Evolutionary conservation across 208 protist genomes (phyloP).

Genomic region (Crithidia thermophila): DNA sequence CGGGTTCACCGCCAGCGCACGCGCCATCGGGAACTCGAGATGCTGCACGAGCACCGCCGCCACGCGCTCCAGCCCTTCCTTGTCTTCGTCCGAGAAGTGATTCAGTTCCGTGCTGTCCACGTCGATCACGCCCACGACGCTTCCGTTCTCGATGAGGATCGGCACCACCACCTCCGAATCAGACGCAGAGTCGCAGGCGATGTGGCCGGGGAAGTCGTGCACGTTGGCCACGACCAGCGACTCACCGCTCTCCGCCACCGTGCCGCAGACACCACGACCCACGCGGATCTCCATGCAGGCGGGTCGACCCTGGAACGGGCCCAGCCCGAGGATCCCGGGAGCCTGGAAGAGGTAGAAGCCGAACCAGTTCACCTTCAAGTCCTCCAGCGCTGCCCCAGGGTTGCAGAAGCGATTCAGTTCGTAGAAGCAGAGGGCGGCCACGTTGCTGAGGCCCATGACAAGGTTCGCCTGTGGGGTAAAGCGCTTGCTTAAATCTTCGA

Average conservation of each 20-base stretch:
- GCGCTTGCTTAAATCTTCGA: slow-evolving; percentile 44
- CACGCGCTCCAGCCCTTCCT: slow-evolving; percentile 53
- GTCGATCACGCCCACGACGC: slow-evolving; percentile 82
- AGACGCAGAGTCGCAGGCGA: slow-evolving; percentile 92
- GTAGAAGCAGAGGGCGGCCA: slow-evolving; percentile 84
- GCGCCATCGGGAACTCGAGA: slow-evolving; percentile 69
- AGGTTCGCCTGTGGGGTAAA: slow-evolving; percentile 67
- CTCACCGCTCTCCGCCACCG: slow-evolving; percentile 48
- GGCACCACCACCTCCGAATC: slow-evolving; percentile 94
- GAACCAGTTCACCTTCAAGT: slow-evolving; percentile 87
- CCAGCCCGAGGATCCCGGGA: slow-evolving; percentile 79
- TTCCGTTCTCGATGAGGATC: slow-evolving; percentile 56
- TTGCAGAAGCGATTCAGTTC: slow-evolving; percentile 65
- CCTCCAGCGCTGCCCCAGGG: slow-evolving; percentile 50
- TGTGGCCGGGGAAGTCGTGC: slow-evolving; percentile 93
- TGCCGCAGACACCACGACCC: slow-evolving; percentile 92
- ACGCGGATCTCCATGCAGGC: slow-evolving; percentile 89
- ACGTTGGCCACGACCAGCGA: slow-evolving; percentile 84
- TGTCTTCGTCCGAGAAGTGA: slow-evolving; percentile 79
- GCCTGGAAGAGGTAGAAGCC: slow-evolving; percentile 93
- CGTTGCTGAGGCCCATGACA: slow-evolving; percentile 76
- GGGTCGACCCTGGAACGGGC: slow-evolving; percentile 94
- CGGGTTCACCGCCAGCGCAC: slow-evolving; percentile 53
- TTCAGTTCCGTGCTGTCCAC: slow-evolving; percentile 67
- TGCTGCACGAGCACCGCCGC: slow-evolving; percentile 56